Base-by-base conservation (phyloP, 805 yeast genomes). In the Scheffersomyces lignosus region DNA sequence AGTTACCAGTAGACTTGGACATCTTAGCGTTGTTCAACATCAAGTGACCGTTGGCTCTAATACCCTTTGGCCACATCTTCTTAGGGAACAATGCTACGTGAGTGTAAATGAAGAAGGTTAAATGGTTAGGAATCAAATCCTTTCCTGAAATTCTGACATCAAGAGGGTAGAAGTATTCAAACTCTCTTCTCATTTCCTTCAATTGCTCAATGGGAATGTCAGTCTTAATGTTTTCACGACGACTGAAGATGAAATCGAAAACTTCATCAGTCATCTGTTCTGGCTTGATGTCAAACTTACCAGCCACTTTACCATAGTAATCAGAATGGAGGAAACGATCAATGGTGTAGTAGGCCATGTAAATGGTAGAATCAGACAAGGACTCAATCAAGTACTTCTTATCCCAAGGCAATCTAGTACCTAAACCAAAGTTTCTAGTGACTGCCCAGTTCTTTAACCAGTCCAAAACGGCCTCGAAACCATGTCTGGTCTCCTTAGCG, bases 381-480 rank as follows among this genome's bases (percentile, higher is more conserved):
- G 96, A 88, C 71, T 93, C 99, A 39, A 93, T 91, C 55, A 93
- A 77, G 58, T 85, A 90, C 60, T 83, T 82, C 48, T 85, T 83
- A 71, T 93, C 99, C 99, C 99, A 93, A 41, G 99, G 99, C 49
- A 93, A 78, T 58, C 72, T 82, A 40, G 97, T 81, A 62, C 99
- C 99, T 50, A 93, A 75, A 61, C 99, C 99, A 53, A 87, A 93
- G 38, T 95, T 83, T 74, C 99, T 86, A 40, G 96, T 87, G 41
- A 93, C 87, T 35, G 99, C 98, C 99, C 99, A 93, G 73, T 89
- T 90, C 70, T 84, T 87, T 56, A 93, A 79, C 99, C 99, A 93
- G 50, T 83, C 95, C 55, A 93, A 74, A 40, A 87, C 96, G 63
- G 89, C 90, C 66, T 89, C 96, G 54, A 93, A 91, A 5, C 95